Evolutionary conservation across 768 basidiomycete genomes (phyloP).

Genomic region (Rhizopogon sp.): DNA sequence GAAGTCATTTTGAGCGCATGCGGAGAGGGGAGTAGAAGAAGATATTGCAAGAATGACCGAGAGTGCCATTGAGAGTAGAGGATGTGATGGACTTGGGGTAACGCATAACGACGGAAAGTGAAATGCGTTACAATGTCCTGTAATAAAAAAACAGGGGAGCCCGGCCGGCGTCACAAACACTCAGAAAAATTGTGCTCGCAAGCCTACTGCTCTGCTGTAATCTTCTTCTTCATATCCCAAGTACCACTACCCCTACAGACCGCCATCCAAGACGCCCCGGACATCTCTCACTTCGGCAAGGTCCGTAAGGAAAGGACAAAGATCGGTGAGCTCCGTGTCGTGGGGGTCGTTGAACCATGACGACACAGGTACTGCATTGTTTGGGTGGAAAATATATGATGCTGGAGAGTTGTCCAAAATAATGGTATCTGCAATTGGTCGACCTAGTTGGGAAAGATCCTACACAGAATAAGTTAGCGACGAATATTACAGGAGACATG

Average conservation of each 20-base stretch:
- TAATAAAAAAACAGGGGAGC: slow-evolving; percentile 21
- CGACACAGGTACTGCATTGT: slow-evolving; percentile 98
- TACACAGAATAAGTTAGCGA: slow-evolving; percentile 26
- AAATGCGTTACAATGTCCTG: slow-evolving; percentile 24
- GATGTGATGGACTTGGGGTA: neutral
- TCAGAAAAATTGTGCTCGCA: slow-evolving; percentile 16
- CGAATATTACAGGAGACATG: neutral
- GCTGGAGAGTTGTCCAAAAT: slow-evolving; percentile 99
- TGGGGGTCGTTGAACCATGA: slow-evolving; percentile 99
- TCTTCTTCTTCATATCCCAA: slow-evolving; percentile 2
- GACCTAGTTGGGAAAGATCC: slow-evolving; percentile 96
- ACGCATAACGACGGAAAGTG: slow-evolving; percentile 4
- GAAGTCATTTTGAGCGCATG: slow-evolving; percentile 18
- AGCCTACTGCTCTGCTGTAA: slow-evolving; percentile 12
- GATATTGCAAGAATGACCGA: slow-evolving; percentile 4
- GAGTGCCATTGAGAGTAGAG: slow-evolving; percentile 7
- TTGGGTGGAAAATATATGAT: slow-evolving; percentile 98
- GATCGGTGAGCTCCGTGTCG: slow-evolving; percentile 94
- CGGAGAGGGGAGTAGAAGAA: neutral
- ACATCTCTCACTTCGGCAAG: slow-evolving; percentile 83
- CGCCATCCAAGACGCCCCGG: slow-evolving; percentile 85
- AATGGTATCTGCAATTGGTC: slow-evolving; percentile 89
- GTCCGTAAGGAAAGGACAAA: slow-evolving; percentile 92
- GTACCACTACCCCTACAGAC: slow-evolving; percentile 43
- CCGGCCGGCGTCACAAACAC: slow-evolving; percentile 25